A percentile compares a stretch with the other conserved stretches of the same genome.
Evolutionary conservation across 2,329 filamentous ascomycete genomes (phyloP).

Genomic region (Penicillium psychrosexuale): DNA sequence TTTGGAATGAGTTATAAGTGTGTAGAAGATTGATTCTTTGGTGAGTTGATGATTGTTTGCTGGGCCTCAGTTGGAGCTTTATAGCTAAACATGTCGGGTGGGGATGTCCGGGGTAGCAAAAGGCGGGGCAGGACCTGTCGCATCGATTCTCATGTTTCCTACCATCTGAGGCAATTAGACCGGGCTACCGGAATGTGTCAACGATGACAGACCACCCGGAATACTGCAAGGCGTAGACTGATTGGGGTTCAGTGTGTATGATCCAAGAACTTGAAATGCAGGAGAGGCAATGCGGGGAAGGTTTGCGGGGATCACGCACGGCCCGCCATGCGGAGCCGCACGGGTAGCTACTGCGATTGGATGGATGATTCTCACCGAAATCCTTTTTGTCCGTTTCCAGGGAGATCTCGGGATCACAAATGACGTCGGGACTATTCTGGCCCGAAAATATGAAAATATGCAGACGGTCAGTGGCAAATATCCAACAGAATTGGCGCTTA

Average conservation of each 20-base stretch:
- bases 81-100: not conserved
- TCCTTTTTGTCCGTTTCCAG: not conserved
- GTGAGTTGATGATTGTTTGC: not conserved
- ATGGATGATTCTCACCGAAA: not conserved
- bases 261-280: not conserved
- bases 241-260: not conserved
- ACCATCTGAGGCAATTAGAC: not conserved
- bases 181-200: conserved; percentile 5
- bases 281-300: conserved; percentile 9
- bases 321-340: conserved; percentile 15
- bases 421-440: not conserved
- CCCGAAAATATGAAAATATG: too few relatives aligned
- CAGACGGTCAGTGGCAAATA: not conserved
- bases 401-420: not conserved
- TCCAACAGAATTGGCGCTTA: not conserved
- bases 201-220: too few relatives aligned
- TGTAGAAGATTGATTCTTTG: not conserved
- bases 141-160: not conserved
- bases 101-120: not conserved
- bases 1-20: not conserved
- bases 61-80: not conserved
- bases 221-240: not conserved
- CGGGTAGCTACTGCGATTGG: not conserved
- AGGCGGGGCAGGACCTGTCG: not conserved
- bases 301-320: conserved; percentile 8